These are phyloP conservation scores for Yamadazyma olivae DNA, from an alignment of 805 yeast species.

Conservation along the genomic window DNA sequence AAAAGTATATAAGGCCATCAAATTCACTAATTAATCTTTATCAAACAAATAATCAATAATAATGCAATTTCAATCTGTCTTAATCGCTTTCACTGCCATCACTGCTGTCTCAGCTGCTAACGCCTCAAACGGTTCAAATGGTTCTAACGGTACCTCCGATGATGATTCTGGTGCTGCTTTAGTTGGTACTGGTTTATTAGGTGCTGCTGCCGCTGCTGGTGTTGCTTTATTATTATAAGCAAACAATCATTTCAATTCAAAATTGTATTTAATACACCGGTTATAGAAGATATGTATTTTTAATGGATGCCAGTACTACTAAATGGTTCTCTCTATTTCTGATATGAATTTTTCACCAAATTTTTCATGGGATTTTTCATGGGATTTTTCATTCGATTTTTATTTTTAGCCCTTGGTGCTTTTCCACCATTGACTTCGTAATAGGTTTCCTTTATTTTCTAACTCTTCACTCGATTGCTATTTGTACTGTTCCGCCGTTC, in stretches of 20 bases:
- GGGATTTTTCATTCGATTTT: too few species aligned
- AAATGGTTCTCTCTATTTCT: too few species aligned
- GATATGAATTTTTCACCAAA: too few species aligned
- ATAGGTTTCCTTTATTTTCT: too few species aligned
- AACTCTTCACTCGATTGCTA: too few species aligned
- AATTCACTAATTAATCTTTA: background rate
- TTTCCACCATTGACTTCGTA: too few species aligned
- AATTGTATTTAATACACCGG: background rate
- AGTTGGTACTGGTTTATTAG: conserved; percentile 29
- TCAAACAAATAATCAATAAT: conserved; percentile 4
- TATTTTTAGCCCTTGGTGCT: too few species aligned
- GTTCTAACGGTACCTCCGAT: conserved; percentile 15
- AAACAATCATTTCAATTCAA: background rate
- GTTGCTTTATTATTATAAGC: conserved; percentile 39
- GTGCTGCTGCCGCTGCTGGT: conserved; percentile 33
- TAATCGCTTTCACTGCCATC: conserved; percentile 37
- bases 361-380: too few species aligned
- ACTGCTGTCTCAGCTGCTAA: conserved; percentile 36
- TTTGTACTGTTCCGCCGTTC: too few species aligned
- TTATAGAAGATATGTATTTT: background rate
- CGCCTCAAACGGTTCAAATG: conserved; percentile 21
- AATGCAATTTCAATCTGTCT: conserved; percentile 40
- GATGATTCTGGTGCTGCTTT: conserved; percentile 18
- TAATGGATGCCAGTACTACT: background rate
- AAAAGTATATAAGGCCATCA: background rate